Conservation (phyloP, 768 basidiomycete species). For the Boletus tylopilopsis region DNA sequence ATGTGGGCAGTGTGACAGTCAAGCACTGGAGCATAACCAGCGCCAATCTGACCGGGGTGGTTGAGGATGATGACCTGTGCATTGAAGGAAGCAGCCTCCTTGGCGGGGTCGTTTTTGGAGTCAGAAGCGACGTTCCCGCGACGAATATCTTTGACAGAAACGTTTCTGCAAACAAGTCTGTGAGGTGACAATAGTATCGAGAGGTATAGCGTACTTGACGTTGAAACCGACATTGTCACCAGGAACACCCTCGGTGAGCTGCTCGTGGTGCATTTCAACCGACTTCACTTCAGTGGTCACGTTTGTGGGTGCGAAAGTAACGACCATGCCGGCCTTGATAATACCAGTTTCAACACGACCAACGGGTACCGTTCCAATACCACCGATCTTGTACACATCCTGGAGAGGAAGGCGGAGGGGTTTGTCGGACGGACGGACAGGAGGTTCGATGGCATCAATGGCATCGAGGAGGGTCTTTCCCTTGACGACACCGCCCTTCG, state of each 20-base stretch:
- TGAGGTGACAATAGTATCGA: neutral
- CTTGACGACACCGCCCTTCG: slow-evolving; percentile 88
- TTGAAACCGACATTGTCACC: slow-evolving; percentile 99
- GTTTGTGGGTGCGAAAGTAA: slow-evolving; percentile 93
- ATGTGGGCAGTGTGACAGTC: slow-evolving; percentile 99
- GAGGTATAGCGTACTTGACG: slow-evolving; percentile 67
- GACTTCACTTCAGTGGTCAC: slow-evolving; percentile 99
- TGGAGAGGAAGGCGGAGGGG: slow-evolving; percentile 99
- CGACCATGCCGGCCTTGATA: slow-evolving; percentile 99
- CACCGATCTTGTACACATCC: slow-evolving; percentile 99
- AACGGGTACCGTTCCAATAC: slow-evolving; percentile 99
- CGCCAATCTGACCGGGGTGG: slow-evolving; percentile 99
- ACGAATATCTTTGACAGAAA: slow-evolving; percentile 99
- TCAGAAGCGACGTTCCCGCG: slow-evolving; percentile 99
- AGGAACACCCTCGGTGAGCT: slow-evolving; percentile 89
- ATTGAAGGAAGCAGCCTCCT: slow-evolving; percentile 98
- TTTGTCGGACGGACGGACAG: slow-evolving; percentile 95
- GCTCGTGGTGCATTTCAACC: slow-evolving; percentile 99
- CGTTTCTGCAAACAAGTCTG: slow-evolving; percentile 65
- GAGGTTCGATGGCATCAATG: slow-evolving; percentile 99
- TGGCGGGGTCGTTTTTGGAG: slow-evolving; percentile 99
- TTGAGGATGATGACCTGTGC: slow-evolving; percentile 99
- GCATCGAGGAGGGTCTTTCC: slow-evolving; percentile 99
- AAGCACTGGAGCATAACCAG: slow-evolving; percentile 97
- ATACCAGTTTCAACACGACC: slow-evolving; percentile 99